Evolutionary conservation across 2,329 filamentous ascomycete genomes (phyloP), one percentile per base, ranked within the genome.

Genomic region (Clonostachys byssicola): DNA sequence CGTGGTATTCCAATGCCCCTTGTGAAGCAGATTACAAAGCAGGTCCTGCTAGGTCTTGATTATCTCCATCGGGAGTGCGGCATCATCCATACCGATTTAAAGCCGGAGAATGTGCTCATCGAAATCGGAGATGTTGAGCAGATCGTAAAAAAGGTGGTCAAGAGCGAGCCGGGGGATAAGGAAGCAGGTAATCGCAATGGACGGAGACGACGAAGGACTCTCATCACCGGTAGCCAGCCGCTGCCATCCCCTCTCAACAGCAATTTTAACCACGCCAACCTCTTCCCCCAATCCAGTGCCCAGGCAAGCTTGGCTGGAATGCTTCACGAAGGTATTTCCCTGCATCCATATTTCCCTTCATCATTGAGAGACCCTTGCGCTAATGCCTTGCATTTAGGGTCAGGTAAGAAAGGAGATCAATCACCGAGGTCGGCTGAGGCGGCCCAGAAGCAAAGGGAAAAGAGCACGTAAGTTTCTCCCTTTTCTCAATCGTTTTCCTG

Each of bases 61-160:
- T 97, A 97, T 65, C 80, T 99, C 38, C 94, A 99, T 67, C 85
- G 94, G 59, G 92, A 99, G 71, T 99, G 94, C 69, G 94, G 94
- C 62, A 97, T 99, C 71, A 96, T 99, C 61, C 94, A 99, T 69
- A 97, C 94, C 51, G 92, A 96, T 64, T 73, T 97, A 57, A 96
- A 99, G 69, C 94, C 94, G 43, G 94, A 99, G 66, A 99, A 99
- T 62, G 94, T 99, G 34, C 77, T 99, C 54, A 97, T 99, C 64
- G 94, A 99, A 71, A 97, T 99, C 61, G 94, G 94, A 55, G 94
- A 99, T 59, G 94, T 99, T 44, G 94, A 99, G 73, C 90, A 97
- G 68, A 97, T 97, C 52, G 94, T 99, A 49, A 92, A 96, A 70
- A 91, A 89, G 51, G 92, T 95, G 53, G 92, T 99, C 47, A 92